Base-by-base conservation (phyloP, 495 filamentous ascomycete species). In the Letharia columbiana region DNA sequence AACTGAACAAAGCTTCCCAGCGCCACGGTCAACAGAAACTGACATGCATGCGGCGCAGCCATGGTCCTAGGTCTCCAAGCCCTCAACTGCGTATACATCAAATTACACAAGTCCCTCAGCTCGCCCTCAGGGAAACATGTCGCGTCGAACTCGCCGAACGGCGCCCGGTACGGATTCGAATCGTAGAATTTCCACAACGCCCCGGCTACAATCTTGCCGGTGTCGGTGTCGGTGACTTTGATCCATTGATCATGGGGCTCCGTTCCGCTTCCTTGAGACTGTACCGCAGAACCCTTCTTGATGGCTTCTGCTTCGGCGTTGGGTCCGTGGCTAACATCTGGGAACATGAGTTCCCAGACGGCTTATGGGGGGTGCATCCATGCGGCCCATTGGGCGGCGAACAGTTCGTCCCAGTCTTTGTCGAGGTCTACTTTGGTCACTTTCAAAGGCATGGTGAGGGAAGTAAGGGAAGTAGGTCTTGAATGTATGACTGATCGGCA, bases 101-200 rank as follows among this genome's bases (percentile, higher is more conserved):
- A 60, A 10, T 37, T 23, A 8, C 35, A 37, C 0, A 37, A 15
- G 9, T 37, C 37, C 57, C 37, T 60, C 37, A 41, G 18, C 37
- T 60, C 57, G 35, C 57, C 45, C 23, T 37, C 33, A 0, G 57
- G 35, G 3, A 39, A 60, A 37, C 57, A 37, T 1, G 57, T 41
- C 18, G 57, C 37, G 18, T 41, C 15, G 3, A 23, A 37, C 15
- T 37, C 6, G 0, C n/a, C 57, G 13, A 60, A 20, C 8, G 57
- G 57, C 28, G 35, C 57, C 2, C 57, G 57, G 8, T 60, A 60
- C 2, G 35, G 57, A 6, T 60, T 60, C 18, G 23, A 33, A 2
- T 37, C 17, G 57, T 60, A 60, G 33, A 60, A 60, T 23, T 60
- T 60, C 57, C 57, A 60, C 13, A 60, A 18, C 37, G 57, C 57